Base-by-base conservation (phyloP, 345 rosid species). In the Boechera divaricarpa region DNA sequence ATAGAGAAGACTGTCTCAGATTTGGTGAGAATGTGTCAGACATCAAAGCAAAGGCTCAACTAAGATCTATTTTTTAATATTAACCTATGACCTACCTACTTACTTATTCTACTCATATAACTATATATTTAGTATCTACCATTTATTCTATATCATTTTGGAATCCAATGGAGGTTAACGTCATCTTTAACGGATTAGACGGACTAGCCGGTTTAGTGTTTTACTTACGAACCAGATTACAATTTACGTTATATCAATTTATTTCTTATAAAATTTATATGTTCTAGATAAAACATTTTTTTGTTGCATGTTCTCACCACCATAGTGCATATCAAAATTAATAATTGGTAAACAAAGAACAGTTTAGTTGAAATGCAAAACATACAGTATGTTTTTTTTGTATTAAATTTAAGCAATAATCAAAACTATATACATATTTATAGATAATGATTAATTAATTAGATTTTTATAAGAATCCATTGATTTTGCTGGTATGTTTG, bases 11-110 rank as follows among this genome's bases (percentile, higher is more conserved):
- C 63, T 53, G 75, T 39, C 70, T 76, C 75, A 76, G 31, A 61
- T 69, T 69, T 76, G 64, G 61, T 61, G 80, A 76, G 75, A 76
- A 76, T 61, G 70, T 76, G 75, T 69, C 80, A 76, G 74, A 32
- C 64, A 69, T 69, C 70, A 69, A 42, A 76, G 75, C 80, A 61
- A 76, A 52, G 53, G 31, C 70, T 61, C 52, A 42, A 61, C 38
- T 16, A 61, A 74, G 32, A 24, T 62, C 56, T 61, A 5, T n/a
- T 60, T 52, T 66, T 32, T 5, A 33, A 58, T 58, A 33, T n/a
- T 31, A 5, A 32, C 26, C 51, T 45, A 16, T 57, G 24, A 32
- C 68, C 60, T 61, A 38, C 11, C 51, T 36, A 35, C 28, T 39
- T 74, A 38, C 45, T 63, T 52, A 36, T 28, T 42, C 47, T 55